Evolutionary conservation across 306 rosid species (phyloP).

Genomic region (Calophaca sinica): DNA sequence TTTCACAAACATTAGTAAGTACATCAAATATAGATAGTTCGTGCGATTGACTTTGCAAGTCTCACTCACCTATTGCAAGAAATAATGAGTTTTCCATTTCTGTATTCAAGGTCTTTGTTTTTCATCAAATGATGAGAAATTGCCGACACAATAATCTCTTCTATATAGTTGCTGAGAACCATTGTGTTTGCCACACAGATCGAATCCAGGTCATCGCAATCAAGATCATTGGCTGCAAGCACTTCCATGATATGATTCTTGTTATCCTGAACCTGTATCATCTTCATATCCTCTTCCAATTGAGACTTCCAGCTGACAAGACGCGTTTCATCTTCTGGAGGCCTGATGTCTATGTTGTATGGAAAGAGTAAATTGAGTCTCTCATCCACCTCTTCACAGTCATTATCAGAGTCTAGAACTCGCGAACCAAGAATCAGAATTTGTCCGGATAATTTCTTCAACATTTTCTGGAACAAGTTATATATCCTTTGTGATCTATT

Average conservation of each 20-base stretch:
- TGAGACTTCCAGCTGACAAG: constrained; percentile 92
- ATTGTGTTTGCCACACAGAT: constrained; percentile 81
- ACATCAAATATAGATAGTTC: background rate
- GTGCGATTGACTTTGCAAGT: constrained; percentile 10
- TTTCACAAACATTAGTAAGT: constrained; percentile 46
- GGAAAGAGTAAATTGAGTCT: constrained; percentile 73
- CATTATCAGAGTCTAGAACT: constrained; percentile 62
- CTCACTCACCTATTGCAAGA: constrained; percentile 73
- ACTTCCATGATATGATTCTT: constrained; percentile 90
- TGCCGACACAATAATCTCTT: constrained; percentile 96
- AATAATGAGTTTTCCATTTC: constrained; percentile 88
- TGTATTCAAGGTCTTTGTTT: constrained; percentile 86
- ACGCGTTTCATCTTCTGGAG: constrained; percentile 85
- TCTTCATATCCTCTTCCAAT: constrained; percentile 90
- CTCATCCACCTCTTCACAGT: constrained; percentile 70
- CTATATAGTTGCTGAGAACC: constrained; percentile 83
- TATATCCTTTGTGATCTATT: constrained; percentile 71
- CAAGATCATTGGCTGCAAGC: constrained; percentile 92
- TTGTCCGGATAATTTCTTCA: constrained; percentile 78
- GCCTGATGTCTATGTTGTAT: constrained; percentile 79
- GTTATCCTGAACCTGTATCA: constrained; percentile 91
- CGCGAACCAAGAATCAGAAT: constrained; percentile 88
- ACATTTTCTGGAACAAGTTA: constrained; percentile 83
- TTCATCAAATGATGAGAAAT: constrained; percentile 90
- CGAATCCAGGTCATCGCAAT: constrained; percentile 83